Evolutionary conservation across 345 rosid species (phyloP), one percentile per base, ranked within the genome.

Genomic region (Citrus unshiu): DNA sequence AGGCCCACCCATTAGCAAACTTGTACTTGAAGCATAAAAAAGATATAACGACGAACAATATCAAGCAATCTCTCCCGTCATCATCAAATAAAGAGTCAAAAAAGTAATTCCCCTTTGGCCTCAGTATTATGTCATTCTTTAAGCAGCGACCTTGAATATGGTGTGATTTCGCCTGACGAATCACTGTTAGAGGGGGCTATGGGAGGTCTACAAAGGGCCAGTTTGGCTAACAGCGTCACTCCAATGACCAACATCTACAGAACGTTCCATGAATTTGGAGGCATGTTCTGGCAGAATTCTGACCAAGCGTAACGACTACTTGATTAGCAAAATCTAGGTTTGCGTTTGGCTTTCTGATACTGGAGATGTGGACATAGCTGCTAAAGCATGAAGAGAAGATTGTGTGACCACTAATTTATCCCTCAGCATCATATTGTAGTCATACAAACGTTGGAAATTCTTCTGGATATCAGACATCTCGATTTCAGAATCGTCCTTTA

Each of bases 341-440:
- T 40, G 16, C 40, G 34, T 32, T 32, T 32, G 34, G 34, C 34
- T 32, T 32, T 32, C 34, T 32, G 34, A 32, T 32, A 32, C 73
- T 2, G 85, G 78, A 60, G 80, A 77, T 66, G 85, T 61, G 78
- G 86, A 68, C 54, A 79, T 84, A 56, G 82, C 32, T 6, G 81
- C 86, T 73, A 92, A 75, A 68, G 85, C 81, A 30, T 40, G 83
- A 77, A 92, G 85, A 75, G 82, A 59, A 78, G 91, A 85, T 74
- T 89, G 94, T 21, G 91, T 83, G 35, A 89, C 91, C 18, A 86
- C 60, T 69, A 93, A 81, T 73, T 91, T 86, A 75, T 94, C 93
- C 82, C 95, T 89, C 69, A 96, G 85, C 86, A 83, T 82, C 40
- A 92, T 84, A 80, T 96, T 96, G 84, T 94, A 96, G 51, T 92